phyloP scores from a whole-genome alignment of 805 yeast genomes.

The Kluyveromyces nonfermentans region DNA sequence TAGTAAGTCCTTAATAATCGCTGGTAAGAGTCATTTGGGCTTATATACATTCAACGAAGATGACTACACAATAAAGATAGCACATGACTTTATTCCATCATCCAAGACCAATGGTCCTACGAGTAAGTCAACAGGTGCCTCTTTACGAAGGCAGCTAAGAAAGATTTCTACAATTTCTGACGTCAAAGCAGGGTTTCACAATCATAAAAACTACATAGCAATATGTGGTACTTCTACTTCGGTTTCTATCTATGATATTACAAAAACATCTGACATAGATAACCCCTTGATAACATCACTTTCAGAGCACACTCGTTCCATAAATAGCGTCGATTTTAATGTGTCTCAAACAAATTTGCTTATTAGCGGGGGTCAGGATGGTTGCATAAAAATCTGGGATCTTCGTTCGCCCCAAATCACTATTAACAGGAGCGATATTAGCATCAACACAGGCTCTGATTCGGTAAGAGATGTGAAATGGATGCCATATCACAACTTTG shows the following conservation, averaged over 20 bases:
- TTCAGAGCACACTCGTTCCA: slow-evolving; percentile 28
- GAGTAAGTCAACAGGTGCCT: not conserved
- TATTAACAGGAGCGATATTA: slow-evolving; percentile 21
- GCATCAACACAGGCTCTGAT: slow-evolving; percentile 50
- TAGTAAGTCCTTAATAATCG: slow-evolving; percentile 19
- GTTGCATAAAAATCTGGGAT: slow-evolving; percentile 71
- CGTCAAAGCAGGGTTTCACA: slow-evolving; percentile 27
- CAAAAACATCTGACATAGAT: slow-evolving; percentile 13
- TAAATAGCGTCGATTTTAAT: slow-evolving; percentile 30
- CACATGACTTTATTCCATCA: slow-evolving; percentile 15
- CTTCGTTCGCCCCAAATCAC: slow-evolving; percentile 38
- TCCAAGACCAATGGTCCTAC: not conserved
- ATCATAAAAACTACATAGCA: slow-evolving; percentile 23
- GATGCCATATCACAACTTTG: slow-evolving; percentile 33
- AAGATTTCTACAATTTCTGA: slow-evolving; percentile 27
- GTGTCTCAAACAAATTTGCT: slow-evolving; percentile 31
- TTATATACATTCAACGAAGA: slow-evolving; percentile 19
- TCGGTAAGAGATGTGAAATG: slow-evolving; percentile 52
- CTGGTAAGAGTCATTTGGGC: slow-evolving; percentile 28
- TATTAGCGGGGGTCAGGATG: slow-evolving; percentile 71
- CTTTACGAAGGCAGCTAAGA: slow-evolving; percentile 1
- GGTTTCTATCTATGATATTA: slow-evolving; percentile 26
- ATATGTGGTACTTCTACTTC: slow-evolving; percentile 27
- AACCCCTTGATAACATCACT: slow-evolving; percentile 18
- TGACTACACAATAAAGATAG: slow-evolving; percentile 11